These are phyloP conservation scores for Monosporozyma servazzii DNA, from an alignment of 805 yeast genomes.

Conservation along the genomic window DNA sequence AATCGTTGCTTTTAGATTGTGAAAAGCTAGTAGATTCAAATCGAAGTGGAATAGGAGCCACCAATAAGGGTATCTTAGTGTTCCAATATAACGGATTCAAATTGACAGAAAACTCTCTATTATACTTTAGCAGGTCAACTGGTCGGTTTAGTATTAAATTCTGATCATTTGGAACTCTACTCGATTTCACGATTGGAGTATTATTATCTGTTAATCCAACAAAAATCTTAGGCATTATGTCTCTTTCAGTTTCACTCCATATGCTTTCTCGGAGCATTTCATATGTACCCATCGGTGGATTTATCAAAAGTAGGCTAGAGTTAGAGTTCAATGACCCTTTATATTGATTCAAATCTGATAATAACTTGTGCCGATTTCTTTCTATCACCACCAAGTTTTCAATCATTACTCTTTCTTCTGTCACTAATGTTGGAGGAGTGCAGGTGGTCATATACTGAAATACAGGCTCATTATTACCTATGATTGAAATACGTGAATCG, in stretches of 20 bases:
- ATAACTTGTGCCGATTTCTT: constrained; percentile 30
- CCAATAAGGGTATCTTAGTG: background rate
- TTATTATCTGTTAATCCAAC: constrained; percentile 34
- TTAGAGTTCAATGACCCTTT: constrained; percentile 32
- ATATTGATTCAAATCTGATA: constrained; percentile 41
- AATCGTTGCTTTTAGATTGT: background rate
- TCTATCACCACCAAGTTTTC: constrained; percentile 36
- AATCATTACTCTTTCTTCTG: constrained; percentile 30
- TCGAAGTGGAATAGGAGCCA: constrained; percentile 11
- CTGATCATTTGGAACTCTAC: background rate
- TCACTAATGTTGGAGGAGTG: constrained; percentile 25
- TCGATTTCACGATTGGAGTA: background rate
- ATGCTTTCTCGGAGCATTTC: constrained; percentile 37
- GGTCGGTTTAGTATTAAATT: constrained; percentile 1
- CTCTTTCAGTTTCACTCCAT: constrained; percentile 39
- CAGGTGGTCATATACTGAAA: constrained; percentile 27
- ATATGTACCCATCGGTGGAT: constrained; percentile 66
- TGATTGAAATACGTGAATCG: constrained; percentile 31
- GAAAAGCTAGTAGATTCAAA: background rate
- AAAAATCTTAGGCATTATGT: constrained; percentile 45
- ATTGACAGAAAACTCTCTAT: background rate
- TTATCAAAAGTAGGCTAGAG: constrained; percentile 52
- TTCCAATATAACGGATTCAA: background rate
- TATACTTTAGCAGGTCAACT: background rate
- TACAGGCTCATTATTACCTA: background rate